A percentile compares a stretch with the other conserved stretches of the same genome.
These are phyloP conservation scores for Mycena floridula DNA, from an alignment of 768 basidiomycete species.

Conservation along the genomic window DNA sequence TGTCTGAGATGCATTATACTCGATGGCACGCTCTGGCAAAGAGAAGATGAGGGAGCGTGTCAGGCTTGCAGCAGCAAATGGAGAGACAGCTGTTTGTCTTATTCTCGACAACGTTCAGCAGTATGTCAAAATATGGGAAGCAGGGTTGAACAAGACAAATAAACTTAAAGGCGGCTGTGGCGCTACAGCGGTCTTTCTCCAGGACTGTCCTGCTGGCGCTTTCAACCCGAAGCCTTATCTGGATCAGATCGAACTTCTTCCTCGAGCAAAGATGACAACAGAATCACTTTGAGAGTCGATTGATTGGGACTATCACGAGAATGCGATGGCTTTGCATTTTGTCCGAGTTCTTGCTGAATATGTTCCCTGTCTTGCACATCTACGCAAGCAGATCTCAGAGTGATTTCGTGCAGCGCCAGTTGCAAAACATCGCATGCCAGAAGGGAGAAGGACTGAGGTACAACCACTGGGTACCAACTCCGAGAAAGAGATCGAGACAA, in stretches of 20 bases:
- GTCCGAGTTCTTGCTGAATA: not conserved
- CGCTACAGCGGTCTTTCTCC: not conserved
- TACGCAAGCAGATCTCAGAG: not conserved
- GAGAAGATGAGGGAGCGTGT: too few species aligned
- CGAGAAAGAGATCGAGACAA: constrained; percentile 2
- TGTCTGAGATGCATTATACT: not conserved
- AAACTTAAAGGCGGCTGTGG: not conserved
- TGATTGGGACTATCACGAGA: not conserved
- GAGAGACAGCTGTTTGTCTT: not conserved
- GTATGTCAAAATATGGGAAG: not conserved
- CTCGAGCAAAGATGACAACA: too few species aligned
- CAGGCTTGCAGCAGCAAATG: too few species aligned
- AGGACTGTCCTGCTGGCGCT: not conserved
- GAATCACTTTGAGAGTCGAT: too few species aligned
- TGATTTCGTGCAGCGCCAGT: not conserved
- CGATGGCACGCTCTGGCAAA: too few species aligned
- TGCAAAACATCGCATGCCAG: not conserved
- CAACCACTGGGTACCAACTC: constrained; percentile 4
- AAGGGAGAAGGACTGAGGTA: not conserved
- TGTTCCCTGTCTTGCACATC: not conserved
- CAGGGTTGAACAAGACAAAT: not conserved
- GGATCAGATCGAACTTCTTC: too few species aligned
- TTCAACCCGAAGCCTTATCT: not conserved
- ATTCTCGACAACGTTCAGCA: not conserved
- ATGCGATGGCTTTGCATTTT: not conserved